phyloP scores from a whole-genome alignment of 352 stramenopile species.

The Globisporangium spinosum region DNA sequence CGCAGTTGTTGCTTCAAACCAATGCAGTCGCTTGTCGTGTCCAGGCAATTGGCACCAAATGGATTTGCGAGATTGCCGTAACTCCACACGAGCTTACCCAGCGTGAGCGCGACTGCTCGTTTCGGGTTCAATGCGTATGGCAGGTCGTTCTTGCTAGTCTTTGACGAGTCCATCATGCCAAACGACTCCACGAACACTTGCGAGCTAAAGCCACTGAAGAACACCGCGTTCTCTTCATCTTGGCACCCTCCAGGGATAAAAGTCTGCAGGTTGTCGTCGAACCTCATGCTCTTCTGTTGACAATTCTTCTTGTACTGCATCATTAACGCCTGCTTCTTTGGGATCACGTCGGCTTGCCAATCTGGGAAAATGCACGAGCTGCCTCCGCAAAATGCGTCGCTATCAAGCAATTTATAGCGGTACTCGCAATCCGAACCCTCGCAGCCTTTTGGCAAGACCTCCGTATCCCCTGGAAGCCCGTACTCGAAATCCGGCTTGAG shows the following conservation, averaged over 20 bases:
- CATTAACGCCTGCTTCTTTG: slow-evolving; percentile 18
- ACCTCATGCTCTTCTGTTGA: neutral
- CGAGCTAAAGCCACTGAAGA: slow-evolving; percentile 19
- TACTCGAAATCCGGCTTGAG: slow-evolving; percentile 19
- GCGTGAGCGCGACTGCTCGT: slow-evolving; percentile 28
- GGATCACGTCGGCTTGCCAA: slow-evolving; percentile 19
- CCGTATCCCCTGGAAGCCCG: slow-evolving; percentile 7
- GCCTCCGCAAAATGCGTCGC: slow-evolving; percentile 16
- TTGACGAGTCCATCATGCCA: neutral
- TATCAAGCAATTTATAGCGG: slow-evolving; percentile 13
- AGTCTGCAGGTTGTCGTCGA: slow-evolving; percentile 12
- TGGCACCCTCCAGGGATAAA: slow-evolving; percentile 18
- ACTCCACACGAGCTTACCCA: slow-evolving; percentile 39
- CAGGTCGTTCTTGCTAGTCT: neutral
- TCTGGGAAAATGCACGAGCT: slow-evolving; percentile 18
- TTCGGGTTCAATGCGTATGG: slow-evolving; percentile 17
- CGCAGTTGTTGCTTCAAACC: slow-evolving; percentile 25
- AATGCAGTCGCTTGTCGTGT: slow-evolving; percentile 18
- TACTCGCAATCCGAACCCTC: slow-evolving; percentile 14
- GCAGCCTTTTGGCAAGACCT: slow-evolving; percentile 8
- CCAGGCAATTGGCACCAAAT: slow-evolving; percentile 18
- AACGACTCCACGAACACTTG: slow-evolving; percentile 13
- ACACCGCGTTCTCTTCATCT: slow-evolving; percentile 15
- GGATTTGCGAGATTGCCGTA: slow-evolving; percentile 23
- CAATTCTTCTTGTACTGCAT: slow-evolving; percentile 24